phyloP scores from a whole-genome alignment of 2,329 filamentous ascomycete species.

The Aureobasidium lini region DNA sequence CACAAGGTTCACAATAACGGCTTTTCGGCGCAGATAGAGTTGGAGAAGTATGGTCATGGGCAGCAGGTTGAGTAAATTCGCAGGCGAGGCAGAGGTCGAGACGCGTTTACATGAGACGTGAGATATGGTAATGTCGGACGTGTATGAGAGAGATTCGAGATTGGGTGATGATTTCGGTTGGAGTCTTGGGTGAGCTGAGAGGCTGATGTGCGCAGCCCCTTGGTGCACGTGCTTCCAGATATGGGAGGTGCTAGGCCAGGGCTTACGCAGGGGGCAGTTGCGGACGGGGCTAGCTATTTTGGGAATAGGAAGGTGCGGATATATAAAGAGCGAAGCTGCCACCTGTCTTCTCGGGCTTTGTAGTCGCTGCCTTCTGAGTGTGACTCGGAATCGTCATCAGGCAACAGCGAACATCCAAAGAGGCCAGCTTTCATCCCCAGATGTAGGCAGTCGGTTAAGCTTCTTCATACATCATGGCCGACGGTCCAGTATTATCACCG shows the following conservation, averaged over 20 bases:
- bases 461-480: slow-evolving; percentile 5
- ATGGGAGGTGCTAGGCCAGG: not conserved
- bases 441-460: slow-evolving; percentile 7
- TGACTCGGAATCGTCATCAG: slow-evolving; percentile 4
- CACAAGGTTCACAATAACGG: not conserved
- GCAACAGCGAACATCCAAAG: slow-evolving; percentile 1
- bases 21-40: not conserved
- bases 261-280: not conserved
- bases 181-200: not conserved
- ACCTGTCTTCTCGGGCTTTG: not conserved
- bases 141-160: not conserved
- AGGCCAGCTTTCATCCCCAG: slow-evolving; percentile 7
- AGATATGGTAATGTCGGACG: not conserved
- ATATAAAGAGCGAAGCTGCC: not conserved
- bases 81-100: not conserved
- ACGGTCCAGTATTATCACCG: slow-evolving; percentile 6
- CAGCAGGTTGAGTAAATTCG: not conserved
- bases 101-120: not conserved
- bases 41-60: not conserved
- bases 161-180: not conserved
- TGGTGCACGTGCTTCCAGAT: not conserved
- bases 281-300: not conserved
- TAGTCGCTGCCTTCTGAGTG: not conserved
- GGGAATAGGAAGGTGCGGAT: not conserved
- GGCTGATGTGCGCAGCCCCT: not conserved